These are phyloP conservation scores for Jacaranda mimosifolia DNA, from an alignment of 257 asterid species.

Conservation along the genomic window DNA sequence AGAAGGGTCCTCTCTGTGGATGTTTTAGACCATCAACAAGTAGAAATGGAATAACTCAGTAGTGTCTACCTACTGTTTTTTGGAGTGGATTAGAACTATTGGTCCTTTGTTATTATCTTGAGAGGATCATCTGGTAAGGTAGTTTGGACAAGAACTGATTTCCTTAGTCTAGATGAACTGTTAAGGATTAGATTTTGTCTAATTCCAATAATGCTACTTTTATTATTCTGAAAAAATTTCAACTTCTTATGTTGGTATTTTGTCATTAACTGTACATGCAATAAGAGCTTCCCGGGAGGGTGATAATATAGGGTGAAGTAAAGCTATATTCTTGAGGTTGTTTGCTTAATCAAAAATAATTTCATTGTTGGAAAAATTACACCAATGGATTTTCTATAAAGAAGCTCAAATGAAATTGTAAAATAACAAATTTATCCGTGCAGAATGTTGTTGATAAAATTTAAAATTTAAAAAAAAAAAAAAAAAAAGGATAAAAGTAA, in stretches of 20 bases:
- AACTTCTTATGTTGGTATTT: background rate
- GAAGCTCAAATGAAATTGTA: no score
- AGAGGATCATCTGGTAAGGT: conserved; percentile 28
- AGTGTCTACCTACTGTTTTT: background rate
- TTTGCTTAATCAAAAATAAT: no score
- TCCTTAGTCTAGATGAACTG: conserved; percentile 39
- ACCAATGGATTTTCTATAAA: no score
- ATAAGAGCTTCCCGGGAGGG: background rate
- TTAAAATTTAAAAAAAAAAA: no score
- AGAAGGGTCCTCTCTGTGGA: conserved; percentile 73
- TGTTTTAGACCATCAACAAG: conserved; percentile 71
- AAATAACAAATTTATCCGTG: no score
- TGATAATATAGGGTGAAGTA: no score
- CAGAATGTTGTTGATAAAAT: no score
- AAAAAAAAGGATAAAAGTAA: no score
- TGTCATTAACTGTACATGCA: conserved; percentile 10
- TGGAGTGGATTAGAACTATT: conserved; percentile 9
- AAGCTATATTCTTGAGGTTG: no score
- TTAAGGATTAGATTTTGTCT: conserved; percentile 48
- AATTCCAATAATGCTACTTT: conserved; percentile 48
- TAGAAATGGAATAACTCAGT: conserved; percentile 47
- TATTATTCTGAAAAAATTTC: conserved; percentile 1
- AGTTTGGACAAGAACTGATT: conserved; percentile 48
- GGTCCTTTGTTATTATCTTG: conserved; percentile 38
- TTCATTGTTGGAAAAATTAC: no score